Percentiles rank a stretch among this genome's conserved stretches.
These are phyloP conservation scores for Schrenkiella parvula DNA, from an alignment of 345 rosid species.

Conservation along the genomic window DNA sequence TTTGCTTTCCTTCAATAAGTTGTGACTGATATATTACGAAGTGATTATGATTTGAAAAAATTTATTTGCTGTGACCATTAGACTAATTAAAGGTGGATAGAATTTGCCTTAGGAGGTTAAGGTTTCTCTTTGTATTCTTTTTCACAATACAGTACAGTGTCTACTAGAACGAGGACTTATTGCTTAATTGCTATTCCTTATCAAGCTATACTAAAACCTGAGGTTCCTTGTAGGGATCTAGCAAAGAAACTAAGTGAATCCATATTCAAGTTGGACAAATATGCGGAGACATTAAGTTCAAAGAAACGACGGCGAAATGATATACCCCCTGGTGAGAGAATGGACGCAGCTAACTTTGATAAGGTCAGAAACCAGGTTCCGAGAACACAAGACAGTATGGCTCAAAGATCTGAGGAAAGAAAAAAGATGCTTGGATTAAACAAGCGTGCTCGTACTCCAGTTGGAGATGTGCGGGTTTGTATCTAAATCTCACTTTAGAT, in stretches of 20 bases:
- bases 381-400: constrained; percentile 54
- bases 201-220: constrained; percentile 16
- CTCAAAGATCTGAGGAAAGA: constrained; percentile 70
- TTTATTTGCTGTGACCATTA: neutral
- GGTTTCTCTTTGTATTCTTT: neutral
- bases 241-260: constrained; percentile 60
- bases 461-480: constrained; percentile 81
- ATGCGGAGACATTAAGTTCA: constrained; percentile 56
- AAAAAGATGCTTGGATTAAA: constrained; percentile 65
- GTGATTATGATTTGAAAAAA: neutral
- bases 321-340: constrained; percentile 51
- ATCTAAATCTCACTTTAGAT: constrained; percentile 24
- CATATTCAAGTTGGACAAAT: constrained; percentile 66
- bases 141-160: neutral
- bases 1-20: neutral
- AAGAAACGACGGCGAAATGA: constrained; percentile 79
- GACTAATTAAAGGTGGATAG: neutral
- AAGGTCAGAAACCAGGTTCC: constrained; percentile 65
- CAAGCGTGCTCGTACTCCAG: constrained; percentile 69
- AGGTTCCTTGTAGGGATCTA: constrained; percentile 59
- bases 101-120: neutral
- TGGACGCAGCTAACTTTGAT: constrained; percentile 46
- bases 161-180: neutral
- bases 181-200: neutral
- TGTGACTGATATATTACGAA: neutral